Base-by-base conservation (phyloP, 345 rosid species). In the Euphorbia tirucalli region DNA sequence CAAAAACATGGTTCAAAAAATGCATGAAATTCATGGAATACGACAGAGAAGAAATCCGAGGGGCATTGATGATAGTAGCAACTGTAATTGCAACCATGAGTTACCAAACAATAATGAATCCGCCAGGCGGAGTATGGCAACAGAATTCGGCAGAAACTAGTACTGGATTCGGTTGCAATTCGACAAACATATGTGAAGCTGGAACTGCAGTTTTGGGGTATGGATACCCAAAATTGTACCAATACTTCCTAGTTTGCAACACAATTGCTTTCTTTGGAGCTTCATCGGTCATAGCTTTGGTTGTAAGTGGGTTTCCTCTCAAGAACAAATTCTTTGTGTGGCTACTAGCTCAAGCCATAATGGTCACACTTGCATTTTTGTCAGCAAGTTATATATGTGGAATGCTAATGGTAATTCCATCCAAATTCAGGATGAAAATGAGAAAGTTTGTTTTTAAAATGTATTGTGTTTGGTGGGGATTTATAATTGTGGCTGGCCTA, bases 41-140 rank as follows among this genome's bases (percentile, higher is more conserved):
- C 16, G 24, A 61, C 4, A 5, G 10, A 7, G 25, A 32, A 32
- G 65, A 61, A 61, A 61, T 15, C 6, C 37, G 65, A 61, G 66
- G 66, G 4, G 27, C 66, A 35, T n/a, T 62, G 8, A 62, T 62
- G 66, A 37, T 37, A n/a, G 66, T 62, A 8, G 66, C 66, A 0
- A 62, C 66, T 35, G 48, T 62, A 62, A 62, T 62, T 18, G 66
- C 66, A 37, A 62, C 66, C 46, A 62, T 62, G 25, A 62, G 46
- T 35, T 62, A 32, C 46, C 66, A 62, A 62, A 48, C 27, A 18
- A 48, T 27, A 62, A 27, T 62, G 2, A 62, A 37, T 24, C 66
- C 66, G 4, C 66, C 48, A 2, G 66, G 66, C n/a, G 65, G 65
- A 16, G 65, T 61, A 1, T 61, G 65, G 65, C 65, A 61, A 61